These are phyloP conservation scores for Lentinula novae-zelandiae DNA, from an alignment of 1,284 basidiomycete genomes.

Conservation along the genomic window DNA sequence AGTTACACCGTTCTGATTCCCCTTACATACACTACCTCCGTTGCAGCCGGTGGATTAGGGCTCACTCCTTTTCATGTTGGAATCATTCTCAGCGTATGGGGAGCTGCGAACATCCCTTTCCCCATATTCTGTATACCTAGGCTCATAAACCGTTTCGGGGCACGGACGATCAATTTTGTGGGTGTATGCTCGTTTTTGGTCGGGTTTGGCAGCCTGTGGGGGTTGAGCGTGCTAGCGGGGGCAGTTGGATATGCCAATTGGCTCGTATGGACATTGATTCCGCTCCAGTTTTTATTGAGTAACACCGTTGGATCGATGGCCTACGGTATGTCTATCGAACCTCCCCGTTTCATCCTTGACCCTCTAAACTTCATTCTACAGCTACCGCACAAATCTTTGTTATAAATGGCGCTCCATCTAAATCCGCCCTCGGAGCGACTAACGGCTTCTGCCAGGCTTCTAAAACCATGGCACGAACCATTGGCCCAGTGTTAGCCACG, in stretches of 20 bases:
- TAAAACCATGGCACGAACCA: neutral
- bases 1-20: neutral
- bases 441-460: slow-evolving; percentile 42
- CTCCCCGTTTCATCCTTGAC: neutral
- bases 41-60: neutral
- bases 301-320: neutral
- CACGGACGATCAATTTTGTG: neutral
- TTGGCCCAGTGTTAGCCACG: neutral
- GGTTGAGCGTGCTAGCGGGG: neutral
- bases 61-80: neutral
- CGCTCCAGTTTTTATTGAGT: neutral
- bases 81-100: neutral
- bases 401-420: slow-evolving; percentile 49
- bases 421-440: slow-evolving; percentile 50
- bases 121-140: neutral
- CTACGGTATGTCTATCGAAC: neutral
- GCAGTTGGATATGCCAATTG: neutral
- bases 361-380: neutral
- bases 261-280: neutral
- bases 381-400: slow-evolving; percentile 36
- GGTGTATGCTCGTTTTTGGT: neutral
- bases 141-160: neutral
- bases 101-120: neutral
- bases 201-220: neutral
- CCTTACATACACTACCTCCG: neutral